Evolutionary conservation across 2,329 filamentous ascomycete genomes (phyloP), one percentile per base, ranked within the genome.

Genomic region (Diaporthe helianthi): DNA sequence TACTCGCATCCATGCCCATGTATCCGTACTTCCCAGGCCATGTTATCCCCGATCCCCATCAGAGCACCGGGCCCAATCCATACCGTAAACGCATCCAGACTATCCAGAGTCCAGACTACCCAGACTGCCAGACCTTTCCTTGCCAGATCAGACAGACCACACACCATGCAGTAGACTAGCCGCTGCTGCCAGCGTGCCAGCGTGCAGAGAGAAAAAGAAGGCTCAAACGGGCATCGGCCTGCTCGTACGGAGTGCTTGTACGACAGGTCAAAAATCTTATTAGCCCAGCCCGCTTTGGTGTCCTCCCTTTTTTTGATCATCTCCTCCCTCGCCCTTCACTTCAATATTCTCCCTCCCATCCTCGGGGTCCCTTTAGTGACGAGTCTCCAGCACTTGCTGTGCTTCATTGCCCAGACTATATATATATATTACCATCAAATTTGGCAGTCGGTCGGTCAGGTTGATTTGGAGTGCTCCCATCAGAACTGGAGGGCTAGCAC

Each of bases 241-340:
- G 41, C 58, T 47, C 58, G 29, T 49, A 24, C n/a, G n/a, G n/a
- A n/a, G n/a, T n/a, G n/a, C 58, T 47, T 63, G 44, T 36, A 47
- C 58, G 58, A 61, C 58, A 49, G 15, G 58, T 63, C 58, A 49
- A 49, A 63, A 63, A 49, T 63, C 58, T 63, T 63, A 63, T 63
- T 63, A 49, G 58, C 58, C 58, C 49, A 63, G 44, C 44, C 58
- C 29, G 44, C 58, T 49, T 47, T 38, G 58, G 58, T 49, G 26
- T 24, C 58, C 58, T 63, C 44, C 58, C 58, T 63, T 63, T 63
- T 63, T 19, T n/a, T n/a, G n/a, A 49, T 49, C 58, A 9, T 24
- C 22, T 26, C 54, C 54, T 41, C 36, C 54, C 54, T 41, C 36
- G 36, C 54, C 19, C 17, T 38, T 19, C 38, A 6, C n/a, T n/a